These are phyloP conservation scores for Oidium heveae DNA, from an alignment of 2,329 filamentous ascomycete species.

Conservation along the genomic window DNA sequence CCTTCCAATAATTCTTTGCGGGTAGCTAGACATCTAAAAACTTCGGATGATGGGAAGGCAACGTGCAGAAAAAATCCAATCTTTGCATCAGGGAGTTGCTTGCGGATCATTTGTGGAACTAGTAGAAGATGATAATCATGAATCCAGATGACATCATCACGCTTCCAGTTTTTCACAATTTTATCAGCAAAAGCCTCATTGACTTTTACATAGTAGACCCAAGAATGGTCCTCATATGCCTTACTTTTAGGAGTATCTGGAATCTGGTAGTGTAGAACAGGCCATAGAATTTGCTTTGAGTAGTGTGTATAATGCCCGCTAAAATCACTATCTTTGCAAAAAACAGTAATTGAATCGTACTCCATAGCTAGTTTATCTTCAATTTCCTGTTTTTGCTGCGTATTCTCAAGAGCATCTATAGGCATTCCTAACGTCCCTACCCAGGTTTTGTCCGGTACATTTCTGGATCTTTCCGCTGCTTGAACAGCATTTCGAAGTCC, in stretches of 20 bases:
- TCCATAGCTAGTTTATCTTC: conserved; percentile 58
- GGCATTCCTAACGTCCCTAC: conserved; percentile 87
- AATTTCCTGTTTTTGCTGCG: conserved; percentile 57
- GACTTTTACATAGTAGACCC: conserved; percentile 78
- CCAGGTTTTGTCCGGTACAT: conserved; percentile 56
- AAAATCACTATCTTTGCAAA: conserved; percentile 73
- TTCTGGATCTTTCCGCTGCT: conserved; percentile 44
- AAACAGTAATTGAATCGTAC: conserved; percentile 62
- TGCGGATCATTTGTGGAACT: conserved; percentile 69
- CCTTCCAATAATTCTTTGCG: conserved; percentile 73
- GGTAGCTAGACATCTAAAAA: conserved; percentile 75
- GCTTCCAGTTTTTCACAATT: conserved; percentile 79
- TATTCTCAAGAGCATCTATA: conserved; percentile 56
- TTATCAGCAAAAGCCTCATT: conserved; percentile 85
- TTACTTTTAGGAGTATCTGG: conserved; percentile 97
- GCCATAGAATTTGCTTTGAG: conserved; percentile 95
- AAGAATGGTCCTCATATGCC: conserved; percentile 90
- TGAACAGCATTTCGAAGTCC: conserved; percentile 73
- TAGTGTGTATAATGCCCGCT: conserved; percentile 89
- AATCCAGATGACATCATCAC: conserved; percentile 78
- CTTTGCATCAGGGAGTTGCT: conserved; percentile 75
- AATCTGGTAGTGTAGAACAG: conserved; percentile 94
- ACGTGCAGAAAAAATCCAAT: conserved; percentile 93
- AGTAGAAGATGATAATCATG: conserved; percentile 88
- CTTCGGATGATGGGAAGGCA: conserved; percentile 85